Evolutionary conservation across 2,329 filamentous ascomycete species (phyloP).

Genomic region (Botryosphaeria dothidea): DNA sequence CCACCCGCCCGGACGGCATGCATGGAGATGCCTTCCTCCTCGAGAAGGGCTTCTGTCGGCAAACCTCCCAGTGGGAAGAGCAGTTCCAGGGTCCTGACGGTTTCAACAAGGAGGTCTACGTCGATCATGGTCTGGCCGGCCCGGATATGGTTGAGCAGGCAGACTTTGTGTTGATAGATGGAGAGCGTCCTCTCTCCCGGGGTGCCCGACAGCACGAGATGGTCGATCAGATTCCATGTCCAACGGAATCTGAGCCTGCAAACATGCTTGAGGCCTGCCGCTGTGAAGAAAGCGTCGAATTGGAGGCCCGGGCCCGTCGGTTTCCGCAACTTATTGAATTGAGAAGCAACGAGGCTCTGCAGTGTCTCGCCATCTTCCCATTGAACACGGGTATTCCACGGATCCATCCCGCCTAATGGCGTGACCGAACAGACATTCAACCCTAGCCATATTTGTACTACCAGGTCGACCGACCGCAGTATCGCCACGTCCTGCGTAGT

Average conservation of each 20-base stretch:
- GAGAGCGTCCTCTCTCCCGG: conserved; percentile 20
- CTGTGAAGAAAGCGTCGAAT: background rate
- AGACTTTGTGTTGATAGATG: conserved; percentile 23
- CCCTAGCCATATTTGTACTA: conserved; percentile 20
- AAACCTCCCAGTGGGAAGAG: conserved; percentile 23
- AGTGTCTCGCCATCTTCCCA: background rate
- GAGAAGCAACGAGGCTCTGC: background rate
- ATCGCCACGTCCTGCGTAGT: conserved; percentile 4
- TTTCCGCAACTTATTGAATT: background rate
- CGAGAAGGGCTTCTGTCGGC: conserved; percentile 20
- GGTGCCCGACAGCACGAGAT: conserved; percentile 21
- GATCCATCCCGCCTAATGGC: background rate
- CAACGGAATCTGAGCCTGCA: conserved; percentile 4
- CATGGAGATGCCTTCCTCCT: conserved; percentile 17
- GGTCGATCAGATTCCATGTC: conserved; percentile 23
- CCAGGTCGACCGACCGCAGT: conserved; percentile 20
- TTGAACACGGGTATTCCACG: conserved; percentile 4
- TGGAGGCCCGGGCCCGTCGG: background rate
- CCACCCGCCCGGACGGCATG: background rate
- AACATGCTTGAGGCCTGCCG: conserved; percentile 15
- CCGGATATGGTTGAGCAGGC: conserved; percentile 22
- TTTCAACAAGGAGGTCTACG: conserved; percentile 20
- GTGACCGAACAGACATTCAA: conserved; percentile 15
- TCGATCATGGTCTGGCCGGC: conserved; percentile 11
- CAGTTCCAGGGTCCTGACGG: conserved; percentile 23